Evolutionary conservation across 768 basidiomycete species (phyloP).

Genomic region (Hygrocybe coccinea): DNA sequence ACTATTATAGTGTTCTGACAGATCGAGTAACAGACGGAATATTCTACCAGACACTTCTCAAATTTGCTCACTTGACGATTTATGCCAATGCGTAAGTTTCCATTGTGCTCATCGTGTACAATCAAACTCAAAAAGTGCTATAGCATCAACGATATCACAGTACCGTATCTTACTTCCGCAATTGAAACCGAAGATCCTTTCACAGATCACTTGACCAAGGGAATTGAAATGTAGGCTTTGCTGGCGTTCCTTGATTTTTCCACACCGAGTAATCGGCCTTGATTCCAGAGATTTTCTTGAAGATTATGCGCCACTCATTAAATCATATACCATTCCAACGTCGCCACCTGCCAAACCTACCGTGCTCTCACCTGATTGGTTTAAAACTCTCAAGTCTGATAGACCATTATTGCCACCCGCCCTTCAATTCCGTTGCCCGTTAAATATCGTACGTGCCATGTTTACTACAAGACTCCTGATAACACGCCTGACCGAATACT

Average conservation of each 20-base stretch:
- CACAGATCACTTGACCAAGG: conserved; percentile 47
- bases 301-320: conserved; percentile 53
- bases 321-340: conserved; percentile 44
- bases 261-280: background rate
- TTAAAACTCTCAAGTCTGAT: conserved; percentile 36
- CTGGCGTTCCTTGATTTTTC: background rate
- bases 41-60: conserved; percentile 67
- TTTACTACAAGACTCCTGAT: background rate
- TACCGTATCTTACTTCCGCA: conserved; percentile 76
- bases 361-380: conserved; percentile 42
- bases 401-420: conserved; percentile 53
- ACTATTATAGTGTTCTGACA: background rate
- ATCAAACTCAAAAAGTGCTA: background rate
- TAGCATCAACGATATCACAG: conserved; percentile 71
- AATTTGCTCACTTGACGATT: conserved; percentile 65
- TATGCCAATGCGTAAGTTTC: conserved; percentile 73
- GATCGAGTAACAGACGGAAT: conserved; percentile 47
- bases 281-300: conserved; percentile 49
- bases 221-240: conserved; percentile 53
- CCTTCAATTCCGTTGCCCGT: conserved; percentile 58
- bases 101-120: background rate
- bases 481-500: background rate
- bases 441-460: conserved; percentile 51
- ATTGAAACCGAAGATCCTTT: conserved; percentile 70
- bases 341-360: conserved; percentile 40